Conservation (phyloP, 352 stramenopile species). For the Phytophthora nicotianae region DNA sequence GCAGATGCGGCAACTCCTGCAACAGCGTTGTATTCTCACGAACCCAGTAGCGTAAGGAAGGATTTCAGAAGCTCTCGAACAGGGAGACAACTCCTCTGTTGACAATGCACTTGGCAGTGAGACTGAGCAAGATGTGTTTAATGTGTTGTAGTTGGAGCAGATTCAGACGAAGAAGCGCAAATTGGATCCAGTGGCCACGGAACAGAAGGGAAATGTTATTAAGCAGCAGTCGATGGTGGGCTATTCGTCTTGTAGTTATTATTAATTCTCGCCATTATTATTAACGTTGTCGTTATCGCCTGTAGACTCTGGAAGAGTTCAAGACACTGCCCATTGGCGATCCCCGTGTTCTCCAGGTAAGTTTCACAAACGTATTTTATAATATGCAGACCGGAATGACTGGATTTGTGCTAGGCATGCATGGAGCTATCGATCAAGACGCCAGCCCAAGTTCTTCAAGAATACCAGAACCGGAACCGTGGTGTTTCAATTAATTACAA, state of each 20-base stretch:
- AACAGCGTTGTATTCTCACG: conserved; percentile 13
- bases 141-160: conserved; percentile 12
- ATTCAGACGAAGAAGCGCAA: conserved; percentile 54
- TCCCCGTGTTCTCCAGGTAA: conserved; percentile 64
- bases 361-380: conserved; percentile 14
- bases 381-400: neutral
- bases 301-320: conserved; percentile 71
- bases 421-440: conserved; percentile 84
- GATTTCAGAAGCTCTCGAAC: conserved; percentile 24
- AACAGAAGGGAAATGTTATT: conserved; percentile 17
- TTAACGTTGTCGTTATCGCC: neutral
- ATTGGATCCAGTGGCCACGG: conserved; percentile 28
- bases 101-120: neutral
- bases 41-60: conserved; percentile 39
- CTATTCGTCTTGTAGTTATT: neutral
- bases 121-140: conserved; percentile 1
- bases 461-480: conserved; percentile 84
- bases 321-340: conserved; percentile 66
- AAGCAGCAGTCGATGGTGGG: conserved; percentile 45
- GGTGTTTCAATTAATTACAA: conserved; percentile 87
- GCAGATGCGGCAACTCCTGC: neutral
- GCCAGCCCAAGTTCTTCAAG: conserved; percentile 82
- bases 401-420: conserved; percentile 47
- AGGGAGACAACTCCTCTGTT: conserved; percentile 33
- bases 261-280: neutral